Evolutionary conservation across 139 green algal species (phyloP), one percentile per base, ranked within the genome.

Genomic region (Chlorella sorokiniana): DNA sequence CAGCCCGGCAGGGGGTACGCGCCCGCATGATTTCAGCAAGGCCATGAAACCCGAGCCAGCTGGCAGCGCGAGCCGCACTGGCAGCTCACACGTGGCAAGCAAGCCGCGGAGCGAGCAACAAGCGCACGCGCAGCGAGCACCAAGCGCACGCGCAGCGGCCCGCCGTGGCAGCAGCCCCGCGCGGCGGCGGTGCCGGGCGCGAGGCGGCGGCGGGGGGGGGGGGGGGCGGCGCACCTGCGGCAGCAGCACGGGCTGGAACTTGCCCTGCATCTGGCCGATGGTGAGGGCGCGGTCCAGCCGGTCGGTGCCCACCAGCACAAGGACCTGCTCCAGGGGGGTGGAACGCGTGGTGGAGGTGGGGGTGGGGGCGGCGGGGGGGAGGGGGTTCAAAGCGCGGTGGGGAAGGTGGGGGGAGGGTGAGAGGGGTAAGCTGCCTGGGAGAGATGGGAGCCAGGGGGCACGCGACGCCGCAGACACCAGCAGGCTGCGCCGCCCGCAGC

Each of bases 241-340:
- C 77, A 98, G 87, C 42, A 98, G 83, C 51, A 93, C 87, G 64
- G 98, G 88, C 88, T 99, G 96, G 83, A 98, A 98, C 85, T 94
- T 96, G 71, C 96, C 95, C 88, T 98, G 96, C 96, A 98, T 98
- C 88, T 98, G 95, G 1, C 92, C 95, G 23, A 98, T 94, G 31
- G 93, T 97, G 45, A 98, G 90, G 0, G 79, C 44, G 67, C 87
- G 89, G 91, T 98, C 96, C 69, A 99, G 85, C 38, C 95, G 86
- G 84, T 99, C 96, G 0, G 94, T 98, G 35, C 96, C 96, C 4
- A 93, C 96, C n/a, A 98, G 87, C 52, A 98, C 59, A 63, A 99
- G 84, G 31, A 88, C 71, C 78, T 83, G 78, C 48, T 56, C 48
- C 48, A 3, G 40, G 7, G 11, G 44, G 42, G 7, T 76, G 29